Evolutionary conservation across 2,329 filamentous ascomycete genomes (phyloP), one percentile per base, ranked within the genome.

Genomic region (Arthroderma sp.): DNA sequence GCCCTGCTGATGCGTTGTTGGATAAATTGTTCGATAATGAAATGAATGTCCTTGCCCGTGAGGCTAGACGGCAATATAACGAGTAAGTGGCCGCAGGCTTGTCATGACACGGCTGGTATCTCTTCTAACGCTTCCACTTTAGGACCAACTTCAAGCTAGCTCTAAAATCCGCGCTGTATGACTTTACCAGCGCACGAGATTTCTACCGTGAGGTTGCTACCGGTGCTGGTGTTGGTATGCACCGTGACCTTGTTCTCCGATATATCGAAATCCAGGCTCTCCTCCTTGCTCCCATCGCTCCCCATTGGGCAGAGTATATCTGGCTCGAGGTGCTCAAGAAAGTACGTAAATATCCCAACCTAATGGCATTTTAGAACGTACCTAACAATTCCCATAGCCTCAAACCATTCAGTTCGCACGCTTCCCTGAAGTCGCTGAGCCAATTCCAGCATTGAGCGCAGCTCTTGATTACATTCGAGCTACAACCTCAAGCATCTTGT

Each of bases 1-100:
- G 85, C 41, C 72, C 80, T 54, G 76, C 79, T 50, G 80, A 83
- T 61, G 70, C 76, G 45, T 86, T 94, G 69, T 85, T 86, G 65
- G 91, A 98, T 61, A 76, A 80, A 47, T 72, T 96, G 39, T 96
- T 98, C 60, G 77, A 85, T 58, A 96, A 98, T 61, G 89, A 98
- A 66, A 76, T 98, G 70, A 91, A 94, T 61, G 71, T 74, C 4
- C 70, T 94, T 6, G 83, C 88, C n/a, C 73, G 75, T 40, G 84
- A 94, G 65, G 78, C 87, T 9, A 77, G 76, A 56, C 72, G 80
- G 56, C 80, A 91, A 60, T 96, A 94, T 68, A 72, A 79, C 51
- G 73, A 77, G 71, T 74, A 65, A 63, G 70, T 61, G 36, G 36
- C 28, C 27, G 5, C 2, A 34, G 31, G 11, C 10, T 33, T 30